Conservation (phyloP, 768 basidiomycete species). For the Auriscalpium orientale region DNA sequence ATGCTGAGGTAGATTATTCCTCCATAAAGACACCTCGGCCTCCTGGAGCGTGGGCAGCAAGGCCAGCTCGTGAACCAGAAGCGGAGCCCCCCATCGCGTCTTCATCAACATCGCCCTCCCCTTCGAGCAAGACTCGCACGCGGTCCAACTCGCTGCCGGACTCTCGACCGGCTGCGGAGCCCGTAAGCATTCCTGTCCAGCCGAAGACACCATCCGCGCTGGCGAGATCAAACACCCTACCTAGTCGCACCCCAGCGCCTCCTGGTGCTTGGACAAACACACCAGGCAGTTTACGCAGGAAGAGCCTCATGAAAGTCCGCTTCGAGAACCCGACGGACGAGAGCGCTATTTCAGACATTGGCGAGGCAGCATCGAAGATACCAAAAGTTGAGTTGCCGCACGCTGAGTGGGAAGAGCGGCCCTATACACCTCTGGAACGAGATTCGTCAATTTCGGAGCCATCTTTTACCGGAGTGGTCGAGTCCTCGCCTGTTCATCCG, state of each 20-base stretch:
- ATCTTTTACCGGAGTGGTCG: conserved; percentile 8
- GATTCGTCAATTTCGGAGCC: conserved; percentile 8
- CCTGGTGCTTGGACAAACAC: conserved; percentile 43
- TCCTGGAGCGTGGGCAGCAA: conserved; percentile 39
- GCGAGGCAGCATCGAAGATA: conserved; percentile 6
- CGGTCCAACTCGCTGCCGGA: conserved; percentile 15
- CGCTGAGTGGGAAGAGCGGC: conserved; percentile 2
- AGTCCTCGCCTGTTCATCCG: conserved; percentile 5
- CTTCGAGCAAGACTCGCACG: conserved; percentile 2
- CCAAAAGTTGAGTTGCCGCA: background rate
- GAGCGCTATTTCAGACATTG: conserved; percentile 20
- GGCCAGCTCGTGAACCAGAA: conserved; percentile 23
- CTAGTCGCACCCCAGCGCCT: conserved; percentile 36
- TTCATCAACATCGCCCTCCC: background rate
- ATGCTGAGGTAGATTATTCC: conserved; percentile 22
- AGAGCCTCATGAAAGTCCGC: conserved; percentile 63
- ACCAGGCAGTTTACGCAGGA: conserved; percentile 38
- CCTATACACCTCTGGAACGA: background rate
- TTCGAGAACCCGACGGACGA: conserved; percentile 44
- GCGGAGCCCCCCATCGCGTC: conserved; percentile 13
- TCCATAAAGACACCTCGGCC: conserved; percentile 37
- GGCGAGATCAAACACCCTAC: conserved; percentile 5
- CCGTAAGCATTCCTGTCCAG: no score
- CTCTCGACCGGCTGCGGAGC: conserved; percentile 1
- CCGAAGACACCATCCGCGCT: conserved; percentile 3